Evolutionary conservation across 495 filamentous ascomycete genomes (phyloP).

Genomic region (Coniosporium apollinis): DNA sequence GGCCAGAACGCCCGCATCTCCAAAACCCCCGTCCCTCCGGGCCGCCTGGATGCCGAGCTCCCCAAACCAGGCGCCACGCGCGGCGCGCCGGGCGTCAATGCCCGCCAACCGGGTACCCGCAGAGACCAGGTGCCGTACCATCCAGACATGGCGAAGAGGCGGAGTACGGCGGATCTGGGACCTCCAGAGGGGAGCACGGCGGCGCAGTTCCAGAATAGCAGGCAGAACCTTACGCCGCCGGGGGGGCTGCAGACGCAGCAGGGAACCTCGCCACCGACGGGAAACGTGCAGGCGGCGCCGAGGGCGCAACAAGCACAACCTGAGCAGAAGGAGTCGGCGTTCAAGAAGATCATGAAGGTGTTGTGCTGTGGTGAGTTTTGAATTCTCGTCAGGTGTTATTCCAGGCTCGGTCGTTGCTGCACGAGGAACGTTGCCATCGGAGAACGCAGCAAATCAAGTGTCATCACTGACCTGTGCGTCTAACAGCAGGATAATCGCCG

Average conservation of each 20-base stretch:
- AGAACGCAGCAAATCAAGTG: background rate
- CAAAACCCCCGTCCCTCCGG: constrained; percentile 41
- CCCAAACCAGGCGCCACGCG: constrained; percentile 25
- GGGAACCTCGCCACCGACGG: constrained; percentile 26
- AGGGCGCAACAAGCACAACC: constrained; percentile 3
- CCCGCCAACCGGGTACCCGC: constrained; percentile 57
- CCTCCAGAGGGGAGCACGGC: constrained; percentile 58
- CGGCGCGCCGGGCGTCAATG: constrained; percentile 64
- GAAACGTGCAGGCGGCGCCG: constrained; percentile 22
- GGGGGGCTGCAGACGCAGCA: constrained; percentile 35
- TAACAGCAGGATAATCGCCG: background rate
- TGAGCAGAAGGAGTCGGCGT: constrained; percentile 8
- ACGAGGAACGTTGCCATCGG: background rate
- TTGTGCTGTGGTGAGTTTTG: constrained; percentile 11
- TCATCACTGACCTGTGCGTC: background rate
- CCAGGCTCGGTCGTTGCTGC: no score
- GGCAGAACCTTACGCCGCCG: constrained; percentile 59
- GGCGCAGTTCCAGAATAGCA: constrained; percentile 82
- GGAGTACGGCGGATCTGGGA: constrained; percentile 53
- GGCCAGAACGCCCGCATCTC: constrained; percentile 41
- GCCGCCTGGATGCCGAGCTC: constrained; percentile 83
- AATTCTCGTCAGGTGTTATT: no score
- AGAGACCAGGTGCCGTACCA: constrained; percentile 42
- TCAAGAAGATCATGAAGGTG: constrained; percentile 11
- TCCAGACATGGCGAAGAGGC: constrained; percentile 37